Evolutionary conservation across 2,329 filamentous ascomycete genomes (phyloP), one percentile per base, ranked within the genome.

Genomic region (Zymoseptoria tritici): DNA sequence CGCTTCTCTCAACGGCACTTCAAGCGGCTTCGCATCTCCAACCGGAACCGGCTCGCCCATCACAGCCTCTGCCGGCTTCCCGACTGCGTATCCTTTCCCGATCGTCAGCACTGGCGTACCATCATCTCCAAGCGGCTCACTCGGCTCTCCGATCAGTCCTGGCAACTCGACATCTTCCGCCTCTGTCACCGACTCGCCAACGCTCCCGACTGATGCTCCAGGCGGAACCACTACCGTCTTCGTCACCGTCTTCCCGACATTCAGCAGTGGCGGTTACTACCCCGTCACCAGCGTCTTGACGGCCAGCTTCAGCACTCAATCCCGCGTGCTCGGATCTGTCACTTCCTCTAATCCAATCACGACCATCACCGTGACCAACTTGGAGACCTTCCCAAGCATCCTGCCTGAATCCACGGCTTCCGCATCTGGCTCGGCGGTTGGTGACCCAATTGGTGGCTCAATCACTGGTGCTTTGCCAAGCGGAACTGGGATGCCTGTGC

Each of bases 371-470:
- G 57, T 55, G 19, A 58, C 57, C 4, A 51, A 58, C 20, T 24
- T 55, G 16, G 52, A 55, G 52, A 55, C 46, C 6, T 51, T 58
- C n/a, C 57, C 57, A 2, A 31, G 36, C 22, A 58, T 55, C 42
- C 16, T 50, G 13, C 42, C 55, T 9, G 55, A 56, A 9, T 36
- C 57, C 16, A 58, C 52, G 31, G 42, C 57, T 24, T 26, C 22
- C 13, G 13, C 22, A 11, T 9, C 52, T 19, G 29, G 22, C 3
- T 21, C 22, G 20, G 22, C 50, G 11, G 31, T 29, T 22, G 22
- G n/a, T n/a, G 22, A 19, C 13, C 52, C 52, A 16, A 26, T 29
- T n/a, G 22, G 22, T 53, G 52, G 21, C n/a, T 53, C 29, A 2
- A 53, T 53, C 52, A 53, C 52, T 11, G 29, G 21, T 26, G 52